phyloP scores from a whole-genome alignment of 345 rosid species.

The Gossypium ekmanianum region DNA sequence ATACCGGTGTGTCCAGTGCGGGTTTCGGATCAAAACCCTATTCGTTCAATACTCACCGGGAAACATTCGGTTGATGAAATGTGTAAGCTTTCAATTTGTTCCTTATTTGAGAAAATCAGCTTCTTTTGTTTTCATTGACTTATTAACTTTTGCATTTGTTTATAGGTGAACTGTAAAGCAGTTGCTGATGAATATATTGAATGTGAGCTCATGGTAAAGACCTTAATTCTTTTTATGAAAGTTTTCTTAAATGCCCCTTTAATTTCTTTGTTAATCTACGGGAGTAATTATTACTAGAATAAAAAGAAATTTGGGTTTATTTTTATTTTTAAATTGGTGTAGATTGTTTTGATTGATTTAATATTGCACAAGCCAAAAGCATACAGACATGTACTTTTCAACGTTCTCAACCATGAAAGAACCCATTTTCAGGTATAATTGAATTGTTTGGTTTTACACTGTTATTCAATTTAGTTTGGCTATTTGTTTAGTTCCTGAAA shows the following conservation, averaged over 20 bases:
- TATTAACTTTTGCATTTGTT: neutral
- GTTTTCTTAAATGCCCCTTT: neutral
- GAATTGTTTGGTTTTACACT: neutral
- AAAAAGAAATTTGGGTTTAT: neutral
- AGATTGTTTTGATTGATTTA: conserved; percentile 85
- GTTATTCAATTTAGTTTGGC: neutral
- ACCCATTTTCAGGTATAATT: conserved; percentile 44
- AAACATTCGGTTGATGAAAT: conserved; percentile 73
- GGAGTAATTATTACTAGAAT: neutral
- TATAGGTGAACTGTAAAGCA: conserved; percentile 59
- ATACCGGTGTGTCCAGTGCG: conserved; percentile 64
- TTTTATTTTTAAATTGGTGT: neutral
- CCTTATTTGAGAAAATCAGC: neutral
- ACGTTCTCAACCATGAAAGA: conserved; percentile 50
- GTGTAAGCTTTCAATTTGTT: conserved; percentile 34
- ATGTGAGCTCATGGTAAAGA: conserved; percentile 69
- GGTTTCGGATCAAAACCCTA: conserved; percentile 46
- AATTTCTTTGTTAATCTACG: neutral
- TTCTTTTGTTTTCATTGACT: neutral
- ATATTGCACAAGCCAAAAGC: conserved; percentile 77
- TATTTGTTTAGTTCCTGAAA: neutral
- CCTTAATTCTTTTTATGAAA: neutral
- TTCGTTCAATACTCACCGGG: conserved; percentile 71
- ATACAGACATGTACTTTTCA: conserved; percentile 68
- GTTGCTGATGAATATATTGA: conserved; percentile 76